These are phyloP conservation scores for Neofusicoccum cordaticola DNA, from an alignment of 2,329 filamentous ascomycete species.

Conservation along the genomic window DNA sequence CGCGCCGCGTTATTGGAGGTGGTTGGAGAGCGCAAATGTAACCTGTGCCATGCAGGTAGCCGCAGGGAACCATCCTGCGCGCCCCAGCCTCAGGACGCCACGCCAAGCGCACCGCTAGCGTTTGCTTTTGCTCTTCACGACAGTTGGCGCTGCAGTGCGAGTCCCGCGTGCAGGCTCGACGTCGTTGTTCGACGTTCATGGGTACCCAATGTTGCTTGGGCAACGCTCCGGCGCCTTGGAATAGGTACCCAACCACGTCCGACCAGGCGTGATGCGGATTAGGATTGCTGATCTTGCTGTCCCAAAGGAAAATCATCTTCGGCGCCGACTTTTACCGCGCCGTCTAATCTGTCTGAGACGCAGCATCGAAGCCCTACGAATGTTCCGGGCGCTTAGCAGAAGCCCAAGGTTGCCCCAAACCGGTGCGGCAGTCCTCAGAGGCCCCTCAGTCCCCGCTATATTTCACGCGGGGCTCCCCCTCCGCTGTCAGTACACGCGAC, in stretches of 20 bases:
- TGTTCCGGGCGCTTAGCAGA: conserved; percentile 12
- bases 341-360: conserved; percentile 6
- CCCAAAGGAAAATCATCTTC: conserved; percentile 10
- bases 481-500: conserved; percentile 11
- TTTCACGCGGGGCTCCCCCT: not conserved
- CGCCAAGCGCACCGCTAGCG: not conserved
- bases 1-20: not conserved
- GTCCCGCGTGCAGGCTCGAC: not conserved
- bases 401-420: not conserved
- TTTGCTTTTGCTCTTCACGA: not conserved
- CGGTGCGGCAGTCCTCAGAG: not conserved
- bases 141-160: not conserved
- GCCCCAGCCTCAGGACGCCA: conserved; percentile 10
- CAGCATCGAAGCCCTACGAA: conserved; percentile 11
- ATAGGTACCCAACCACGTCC: conserved; percentile 5
- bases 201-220: conserved; percentile 14
- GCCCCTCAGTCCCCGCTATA: not conserved
- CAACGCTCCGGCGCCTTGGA: conserved; percentile 13
- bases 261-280: conserved; percentile 8
- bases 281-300: conserved; percentile 10
- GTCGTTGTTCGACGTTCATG: not conserved
- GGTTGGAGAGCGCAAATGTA: conserved; percentile 3
- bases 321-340: conserved; percentile 1
- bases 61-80: conserved; percentile 10
- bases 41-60: conserved; percentile 7